Evolutionary conservation across 257 asterid species (phyloP), one percentile per base, ranked within the genome.

Genomic region (Solanum ahanhuiri): DNA sequence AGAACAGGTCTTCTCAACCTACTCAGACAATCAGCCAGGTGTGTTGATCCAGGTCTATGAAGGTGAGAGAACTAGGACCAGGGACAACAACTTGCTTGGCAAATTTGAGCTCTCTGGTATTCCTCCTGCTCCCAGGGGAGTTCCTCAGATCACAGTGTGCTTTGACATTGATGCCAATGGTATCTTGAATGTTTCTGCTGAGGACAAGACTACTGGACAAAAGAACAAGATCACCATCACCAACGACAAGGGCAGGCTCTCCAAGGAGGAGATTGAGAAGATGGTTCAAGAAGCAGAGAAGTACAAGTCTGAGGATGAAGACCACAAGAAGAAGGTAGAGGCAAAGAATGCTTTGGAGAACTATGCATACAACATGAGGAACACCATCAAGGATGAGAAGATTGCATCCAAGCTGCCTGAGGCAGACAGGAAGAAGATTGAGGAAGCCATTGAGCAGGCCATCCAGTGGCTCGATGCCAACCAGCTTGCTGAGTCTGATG

Each of bases 301-400:
- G 37, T 95, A 95, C 91, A 93, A 95, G 82, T 95, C 97, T 0
- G 98, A 95, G 89, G 98, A 95, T 6, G 98, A 95, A 63, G 98
- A 95, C 31, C 97, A 95, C 91, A 95, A 95, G 95, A 95, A 95
- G 90, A 95, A 95, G 92, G 96, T 93, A 0, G 98, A 95, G 70
- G 93, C 97, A 1, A 95, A 95, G 94, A 93, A 95, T 69, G 91
- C 97, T 1, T 57, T 94, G 87, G 98, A 94, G 91, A 94, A 94
- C 92, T 94, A 94, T 15, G 92, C 98, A 0, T 95, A 95, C 94
- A 95, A 95, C 93, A 95, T 93, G 98, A 95, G 98, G 97, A 95
- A 95, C 93, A 95, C 98, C 0, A 75, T 95, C 17, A 93, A 93
- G 90, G 98, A 95, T 11, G 98, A 95, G 86, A 95, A 95, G 93